Evolutionary conservation across 805 yeast genomes (phyloP), one percentile per base, ranked within the genome.

Genomic region (Monosporozyma solicola): DNA sequence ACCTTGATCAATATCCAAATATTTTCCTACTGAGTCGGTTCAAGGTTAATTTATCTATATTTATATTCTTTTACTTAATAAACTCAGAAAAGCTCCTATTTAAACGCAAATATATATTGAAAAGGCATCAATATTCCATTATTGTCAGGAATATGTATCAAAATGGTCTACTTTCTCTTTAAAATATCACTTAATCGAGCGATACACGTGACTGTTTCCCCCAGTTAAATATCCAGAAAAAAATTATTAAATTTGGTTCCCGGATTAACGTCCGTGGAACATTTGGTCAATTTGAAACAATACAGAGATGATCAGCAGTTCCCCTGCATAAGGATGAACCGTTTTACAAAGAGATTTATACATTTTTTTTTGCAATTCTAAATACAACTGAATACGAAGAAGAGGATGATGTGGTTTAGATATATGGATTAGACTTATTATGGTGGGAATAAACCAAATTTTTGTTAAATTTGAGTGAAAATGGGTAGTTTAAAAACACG

Each of bases 241-340:
- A 13, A 13, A 13, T 35, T n/a, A 35, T 4, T 13, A 13, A n/a
- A 35, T 13, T 35, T 35, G 39, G 62, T 56, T 51, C 57, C 54
- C 60, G 66, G 54, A 55, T 63, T 61, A 60, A 60, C 66, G 65
- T 57, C 55, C 64, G 80, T 84, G 87, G 90, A 83, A 35, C 92
- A 84, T 83, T 85, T 89, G 92, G 97, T 92, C 97, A 92, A 92
- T 85, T 91, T 85, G 96, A 91, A 92, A 85, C 96, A 90, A 92
- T 92, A 92, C 99, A 92, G 98, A 92, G 99, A 92, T 92, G 98
- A 94, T 92, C 91, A 92, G 98, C 98, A 94, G 95, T 95, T 97
- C 97, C 98, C 98, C 97, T 92, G 98, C 98, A 92, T 94, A 94
- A 94, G 97, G 98, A 92, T 92, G 98, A 91, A 97, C 95, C 97